Conservation (phyloP, 352 stramenopile genomes). For the Globisporangium paddicum region DNA sequence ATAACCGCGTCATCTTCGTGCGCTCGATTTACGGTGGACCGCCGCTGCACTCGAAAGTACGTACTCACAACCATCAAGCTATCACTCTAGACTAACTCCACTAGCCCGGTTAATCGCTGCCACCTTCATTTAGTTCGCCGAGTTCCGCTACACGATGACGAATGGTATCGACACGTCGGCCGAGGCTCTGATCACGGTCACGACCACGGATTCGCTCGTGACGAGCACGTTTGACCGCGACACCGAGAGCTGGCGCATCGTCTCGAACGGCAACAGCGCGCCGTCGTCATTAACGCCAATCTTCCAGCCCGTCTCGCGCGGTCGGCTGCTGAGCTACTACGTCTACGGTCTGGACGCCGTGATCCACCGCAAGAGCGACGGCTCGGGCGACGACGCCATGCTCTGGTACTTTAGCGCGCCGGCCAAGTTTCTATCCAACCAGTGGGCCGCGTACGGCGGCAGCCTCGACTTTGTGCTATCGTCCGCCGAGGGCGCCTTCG, state of each 20-base stretch:
- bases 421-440: conserved; percentile 84
- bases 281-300: conserved; percentile 12
- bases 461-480: conserved; percentile 88
- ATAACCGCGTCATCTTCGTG: conserved; percentile 84
- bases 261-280: conserved; percentile 48
- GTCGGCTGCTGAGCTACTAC: conserved; percentile 83
- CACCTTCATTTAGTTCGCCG: conserved; percentile 74
- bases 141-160: conserved; percentile 85
- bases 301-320: conserved; percentile 62
- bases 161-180: conserved; percentile 59
- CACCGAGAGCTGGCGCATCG: conserved; percentile 75
- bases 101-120: neutral
- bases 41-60: conserved; percentile 56
- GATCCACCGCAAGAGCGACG: conserved; percentile 58
- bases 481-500: conserved; percentile 88
- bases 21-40: conserved; percentile 56
- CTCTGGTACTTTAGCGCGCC: conserved; percentile 88
- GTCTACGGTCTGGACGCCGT: conserved; percentile 79
- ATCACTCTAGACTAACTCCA: neutral
- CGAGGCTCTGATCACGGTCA: conserved; percentile 78
- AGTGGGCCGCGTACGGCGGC: conserved; percentile 87
- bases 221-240: conserved; percentile 80
- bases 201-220: conserved; percentile 58
- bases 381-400: conserved; percentile 55
- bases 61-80: neutral